A percentile compares a stretch with the other conserved stretches of the same genome.
phyloP scores from a whole-genome alignment of 129 eudicot genomes.

The Flaveria robusta region DNA sequence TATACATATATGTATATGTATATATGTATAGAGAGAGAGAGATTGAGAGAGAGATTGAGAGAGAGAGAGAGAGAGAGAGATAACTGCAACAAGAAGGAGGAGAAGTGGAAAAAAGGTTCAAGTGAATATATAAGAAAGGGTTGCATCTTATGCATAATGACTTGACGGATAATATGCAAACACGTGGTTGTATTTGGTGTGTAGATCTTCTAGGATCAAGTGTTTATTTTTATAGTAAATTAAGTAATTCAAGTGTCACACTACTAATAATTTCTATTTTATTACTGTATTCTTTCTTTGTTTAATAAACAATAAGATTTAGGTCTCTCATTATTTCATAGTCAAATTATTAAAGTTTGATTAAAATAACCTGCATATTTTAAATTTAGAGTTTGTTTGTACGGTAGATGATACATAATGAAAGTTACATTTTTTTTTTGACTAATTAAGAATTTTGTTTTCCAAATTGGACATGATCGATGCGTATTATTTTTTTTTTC shows the following conservation, averaged over 20 bases:
- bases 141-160: constrained; percentile 43
- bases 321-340: constrained; percentile 26
- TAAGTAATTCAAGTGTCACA: constrained; percentile 35
- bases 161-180: constrained; percentile 40
- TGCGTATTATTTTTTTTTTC: background rate
- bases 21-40: background rate
- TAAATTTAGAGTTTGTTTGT: background rate
- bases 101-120: constrained; percentile 42
- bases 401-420: background rate
- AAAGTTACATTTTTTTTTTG: background rate
- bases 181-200: constrained; percentile 61
- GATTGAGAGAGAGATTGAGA: too few relatives aligned
- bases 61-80: constrained; percentile 25
- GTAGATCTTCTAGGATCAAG: constrained; percentile 74
- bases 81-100: constrained; percentile 36
- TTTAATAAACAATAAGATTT: background rate
- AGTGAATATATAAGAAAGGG: constrained; percentile 61
- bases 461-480: background rate
- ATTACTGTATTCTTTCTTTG: constrained; percentile 1
- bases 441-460: too few relatives aligned
- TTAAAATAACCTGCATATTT: background rate
- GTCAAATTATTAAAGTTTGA: constrained; percentile 26
- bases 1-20: background rate
- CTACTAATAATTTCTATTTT: background rate
- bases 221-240: constrained; percentile 42